Percentiles rank a stretch among this genome's conserved stretches.
phyloP scores from a whole-genome alignment of 2,329 filamentous ascomycete genomes.

The Calonectria hawksworthii region DNA sequence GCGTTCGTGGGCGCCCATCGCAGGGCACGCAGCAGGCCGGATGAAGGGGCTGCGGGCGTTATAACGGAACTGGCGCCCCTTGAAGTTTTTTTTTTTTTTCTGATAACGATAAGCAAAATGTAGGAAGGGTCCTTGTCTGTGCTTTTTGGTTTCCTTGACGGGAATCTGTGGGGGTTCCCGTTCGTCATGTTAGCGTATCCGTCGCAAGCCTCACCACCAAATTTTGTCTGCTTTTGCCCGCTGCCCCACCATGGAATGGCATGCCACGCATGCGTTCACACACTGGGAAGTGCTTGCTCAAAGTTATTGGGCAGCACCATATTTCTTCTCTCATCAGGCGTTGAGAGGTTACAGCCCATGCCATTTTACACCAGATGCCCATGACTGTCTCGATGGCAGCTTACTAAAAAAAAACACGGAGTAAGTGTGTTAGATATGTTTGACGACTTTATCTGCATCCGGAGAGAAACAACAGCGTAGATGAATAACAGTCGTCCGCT shows the following conservation, averaged over 20 bases:
- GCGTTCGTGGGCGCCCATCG: conserved; percentile 46
- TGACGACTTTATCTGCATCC: not conserved
- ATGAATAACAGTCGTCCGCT: not conserved
- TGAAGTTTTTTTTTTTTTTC: conserved; percentile 11
- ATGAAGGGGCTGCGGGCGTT: conserved; percentile 23
- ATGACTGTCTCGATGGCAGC: not conserved
- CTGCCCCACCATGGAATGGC: conserved; percentile 45
- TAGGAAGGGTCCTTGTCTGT: conserved; percentile 11
- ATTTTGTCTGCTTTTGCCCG: conserved; percentile 49
- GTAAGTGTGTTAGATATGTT: not conserved
- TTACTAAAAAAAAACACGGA: not conserved
- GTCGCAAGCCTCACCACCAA: conserved; percentile 46
- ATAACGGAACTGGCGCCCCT: conserved; percentile 30
- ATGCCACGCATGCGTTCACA: conserved; percentile 24
- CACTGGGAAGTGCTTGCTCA: conserved; percentile 7
- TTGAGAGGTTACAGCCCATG: not conserved
- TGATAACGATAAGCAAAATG: conserved; percentile 15
- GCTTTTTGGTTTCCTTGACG: conserved; percentile 33
- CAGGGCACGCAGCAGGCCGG: conserved; percentile 37
- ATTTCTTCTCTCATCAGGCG: not conserved
- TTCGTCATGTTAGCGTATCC: conserved; percentile 37
- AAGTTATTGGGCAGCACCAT: not conserved
- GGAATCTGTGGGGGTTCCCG: conserved; percentile 25
- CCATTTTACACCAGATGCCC: not conserved
- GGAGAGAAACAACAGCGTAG: not conserved